Evolutionary conservation across 1,284 basidiomycete species (phyloP), one percentile per base, ranked within the genome.

Genomic region (Jaminaea rosea): DNA sequence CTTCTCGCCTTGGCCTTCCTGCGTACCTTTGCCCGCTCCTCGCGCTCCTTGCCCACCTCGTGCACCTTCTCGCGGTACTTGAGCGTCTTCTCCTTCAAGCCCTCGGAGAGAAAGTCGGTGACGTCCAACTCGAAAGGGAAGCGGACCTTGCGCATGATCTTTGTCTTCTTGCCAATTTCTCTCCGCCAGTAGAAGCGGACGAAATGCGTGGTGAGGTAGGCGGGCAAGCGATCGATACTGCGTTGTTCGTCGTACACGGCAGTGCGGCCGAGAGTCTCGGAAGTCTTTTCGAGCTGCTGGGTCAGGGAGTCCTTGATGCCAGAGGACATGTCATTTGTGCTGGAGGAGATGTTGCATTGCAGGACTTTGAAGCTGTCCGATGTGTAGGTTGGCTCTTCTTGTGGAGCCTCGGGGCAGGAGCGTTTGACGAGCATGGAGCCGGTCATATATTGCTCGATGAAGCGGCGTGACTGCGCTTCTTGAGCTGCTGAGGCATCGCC

Each of bases 151-250:
- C 91, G 84, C 88, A 77, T 76, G 61, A 77, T 77, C 65, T 77
- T 77, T 37, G 76, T 75, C 62, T 77, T 77, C 46, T 89, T 91
- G 60, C 79, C 78, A 53, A 96, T 92, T 63, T 97, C 93, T 41
- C 83, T 79, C 56, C 89, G 80, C 93, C 93, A 98, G 60, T 86
- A 88, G 76, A 98, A 98, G 44, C 94, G 84, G 6, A 93, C 90
- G 84, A 96, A 87, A 65, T 92, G 89, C 3, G 92, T 82, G 8
- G 86, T 84, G 34, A 94, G 80, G 70, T 92, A 77, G 19, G 81
- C 75, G 0, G 93, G 94, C 24, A 97, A 77, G 13, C 92, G 81
- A 4, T 87, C 83, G 45, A 99, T 76, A 3, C 90, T 83, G 7
- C 87, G 86, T 39, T 81, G 83, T 73, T 88, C 84, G n/a, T 80